Base-by-base conservation (phyloP, 345 rosid species). In the Barbarea vulgaris region DNA sequence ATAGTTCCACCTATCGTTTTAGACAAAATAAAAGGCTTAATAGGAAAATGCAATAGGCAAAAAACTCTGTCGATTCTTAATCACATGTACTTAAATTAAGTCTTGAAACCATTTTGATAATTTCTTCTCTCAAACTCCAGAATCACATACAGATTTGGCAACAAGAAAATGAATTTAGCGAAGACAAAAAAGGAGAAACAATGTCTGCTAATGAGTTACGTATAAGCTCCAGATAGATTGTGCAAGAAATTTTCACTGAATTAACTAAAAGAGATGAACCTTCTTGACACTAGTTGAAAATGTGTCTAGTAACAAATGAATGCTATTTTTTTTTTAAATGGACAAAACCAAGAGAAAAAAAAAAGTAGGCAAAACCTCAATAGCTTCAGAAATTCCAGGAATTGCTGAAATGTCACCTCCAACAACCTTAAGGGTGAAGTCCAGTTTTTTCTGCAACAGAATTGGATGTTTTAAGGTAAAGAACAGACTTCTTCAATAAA, bases 381-480 rank as follows among this genome's bases (percentile, higher is more conserved):
- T 87, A 19, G 98, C 97, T 76, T 81, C 88, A 67, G 83, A 81
- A 69, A 96, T 72, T 63, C 99, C 99, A 58, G 99, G 99, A 68
- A 96, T 82, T 55, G 97, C 42, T 62, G 97, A 84, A 66, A 93
- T 86, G 84, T 96, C 99, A 67, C 99, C 98, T 51, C 98, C 99
- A 77, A 96, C 46, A 53, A 95, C 91, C 84, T 89, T 91, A 25
- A 96, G 90, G 4, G 84, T 96, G 70, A 90, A 93, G 83, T 96
- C 98, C 84, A 96, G 56, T 73, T 96, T 88, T 81, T 93, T 93
- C 98, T 96, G 97, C 89, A 83, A 69, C 47, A 59, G 64, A 76
- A 79, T 19, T 46, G 36, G 37, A 68, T 42, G 46, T 17, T 18
- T 50, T 21, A 41, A 51, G 73, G 37, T 28, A 71, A 77, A 19